phyloP scores from a whole-genome alignment of 768 basidiomycete genomes.

The Leccinum obscurum region DNA sequence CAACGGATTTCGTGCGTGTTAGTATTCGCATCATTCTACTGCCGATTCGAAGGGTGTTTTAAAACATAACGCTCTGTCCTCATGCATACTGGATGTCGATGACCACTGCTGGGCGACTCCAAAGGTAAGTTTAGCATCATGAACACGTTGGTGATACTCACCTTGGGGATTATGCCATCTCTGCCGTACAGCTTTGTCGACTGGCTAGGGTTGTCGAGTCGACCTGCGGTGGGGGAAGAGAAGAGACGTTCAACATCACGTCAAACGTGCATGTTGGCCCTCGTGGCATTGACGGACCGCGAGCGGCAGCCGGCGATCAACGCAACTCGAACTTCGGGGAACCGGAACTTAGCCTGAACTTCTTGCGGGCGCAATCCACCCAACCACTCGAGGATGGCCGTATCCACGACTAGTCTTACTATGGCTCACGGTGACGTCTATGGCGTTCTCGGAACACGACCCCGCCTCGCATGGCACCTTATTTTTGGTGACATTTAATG shows the following conservation, averaged over 20 bases:
- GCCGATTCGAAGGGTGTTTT: neutral
- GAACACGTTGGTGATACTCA: neutral
- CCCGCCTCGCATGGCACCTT: conserved; percentile 7
- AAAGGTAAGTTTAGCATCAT: conserved; percentile 2
- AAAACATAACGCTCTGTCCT: conserved; percentile 7
- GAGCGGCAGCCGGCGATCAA: conserved; percentile 13
- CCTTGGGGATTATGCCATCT: neutral
- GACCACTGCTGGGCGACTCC: neutral
- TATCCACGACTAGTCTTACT: neutral
- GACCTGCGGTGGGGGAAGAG: conserved; percentile 11
- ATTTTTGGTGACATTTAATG: conserved; percentile 2
- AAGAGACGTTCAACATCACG: conserved; percentile 1
- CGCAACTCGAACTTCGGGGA: neutral
- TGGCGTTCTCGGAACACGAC: conserved; percentile 13
- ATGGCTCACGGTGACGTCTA: conserved; percentile 9
- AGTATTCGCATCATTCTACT: conserved; percentile 8
- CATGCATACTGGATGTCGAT: conserved; percentile 1
- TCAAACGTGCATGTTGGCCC: conserved; percentile 12
- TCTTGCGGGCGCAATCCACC: conserved; percentile 3
- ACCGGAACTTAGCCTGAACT: neutral
- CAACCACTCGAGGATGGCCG: conserved; percentile 18
- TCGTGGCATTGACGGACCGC: conserved; percentile 13
- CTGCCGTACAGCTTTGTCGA: neutral
- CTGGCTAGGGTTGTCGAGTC: conserved; percentile 6
- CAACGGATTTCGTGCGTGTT: conserved; percentile 6